These are phyloP conservation scores for Erysiphe pulchra DNA, from an alignment of 2,329 filamentous ascomycete genomes.

Conservation along the genomic window DNA sequence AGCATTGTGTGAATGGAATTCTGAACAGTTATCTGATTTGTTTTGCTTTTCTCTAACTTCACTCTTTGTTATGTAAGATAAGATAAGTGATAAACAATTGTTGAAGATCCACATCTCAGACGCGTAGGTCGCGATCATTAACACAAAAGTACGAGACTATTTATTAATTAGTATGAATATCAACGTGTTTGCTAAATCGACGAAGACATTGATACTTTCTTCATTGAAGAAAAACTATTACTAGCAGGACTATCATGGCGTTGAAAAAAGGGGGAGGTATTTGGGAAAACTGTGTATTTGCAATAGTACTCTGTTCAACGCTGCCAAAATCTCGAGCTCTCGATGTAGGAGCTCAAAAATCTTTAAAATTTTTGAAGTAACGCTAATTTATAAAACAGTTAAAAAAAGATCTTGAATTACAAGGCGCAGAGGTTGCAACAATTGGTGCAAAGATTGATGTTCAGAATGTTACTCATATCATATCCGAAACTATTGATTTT, in stretches of 20 bases:
- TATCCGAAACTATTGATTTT: slow-evolving; percentile 69
- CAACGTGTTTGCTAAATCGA: no score
- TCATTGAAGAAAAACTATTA: no score
- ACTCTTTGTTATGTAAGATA: no score
- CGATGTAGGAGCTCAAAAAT: slow-evolving; percentile 4
- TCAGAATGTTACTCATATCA: slow-evolving; percentile 32
- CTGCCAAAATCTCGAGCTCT: slow-evolving; percentile 4
- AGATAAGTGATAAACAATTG: no score
- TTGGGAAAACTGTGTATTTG: slow-evolving; percentile 10
- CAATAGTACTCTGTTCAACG: slow-evolving; percentile 8
- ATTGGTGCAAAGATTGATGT: slow-evolving; percentile 16
- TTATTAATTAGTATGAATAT: no score
- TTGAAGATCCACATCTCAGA: no score
- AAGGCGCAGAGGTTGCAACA: slow-evolving; percentile 15
- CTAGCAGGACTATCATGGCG: neutral
- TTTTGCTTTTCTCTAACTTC: no score
- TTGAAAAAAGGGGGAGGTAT: slow-evolving; percentile 1
- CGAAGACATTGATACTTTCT: no score
- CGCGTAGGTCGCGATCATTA: no score
- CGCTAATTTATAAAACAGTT: slow-evolving; percentile 4
- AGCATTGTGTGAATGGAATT: no score
- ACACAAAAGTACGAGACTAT: no score
- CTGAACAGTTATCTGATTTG: no score
- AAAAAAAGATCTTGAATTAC: slow-evolving; percentile 8
- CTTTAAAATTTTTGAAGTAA: neutral